phyloP scores from a whole-genome alignment of 2,329 filamentous ascomycete genomes.

The Monilinia vaccinii-corymbosi region DNA sequence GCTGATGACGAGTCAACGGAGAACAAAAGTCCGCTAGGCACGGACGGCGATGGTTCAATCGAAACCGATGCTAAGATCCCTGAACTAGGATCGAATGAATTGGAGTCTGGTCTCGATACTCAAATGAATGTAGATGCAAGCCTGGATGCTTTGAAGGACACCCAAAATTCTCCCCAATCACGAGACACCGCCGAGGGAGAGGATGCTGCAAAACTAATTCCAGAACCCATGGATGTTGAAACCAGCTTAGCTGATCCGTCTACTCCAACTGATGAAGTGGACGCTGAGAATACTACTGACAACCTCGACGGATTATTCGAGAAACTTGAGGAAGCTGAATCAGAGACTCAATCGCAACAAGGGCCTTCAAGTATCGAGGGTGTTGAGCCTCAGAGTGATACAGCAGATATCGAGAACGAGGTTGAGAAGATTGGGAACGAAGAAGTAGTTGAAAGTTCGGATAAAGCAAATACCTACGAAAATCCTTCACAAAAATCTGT shows the following conservation, averaged over 20 bases:
- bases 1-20: not conserved
- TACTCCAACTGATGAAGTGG: not conserved
- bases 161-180: not conserved
- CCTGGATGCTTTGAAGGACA: not conserved
- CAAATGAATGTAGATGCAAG: not conserved
- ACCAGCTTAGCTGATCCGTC: not conserved
- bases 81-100: not conserved
- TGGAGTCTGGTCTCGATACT: not conserved
- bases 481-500: not conserved
- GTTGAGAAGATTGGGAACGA: not conserved
- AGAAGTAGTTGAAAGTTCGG: not conserved
- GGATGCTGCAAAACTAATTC: not conserved
- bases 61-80: not conserved
- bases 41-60: not conserved
- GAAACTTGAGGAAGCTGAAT: not conserved
- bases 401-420: not conserved
- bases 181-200: not conserved
- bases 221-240: not conserved
- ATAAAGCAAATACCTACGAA: not conserved
- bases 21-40: not conserved
- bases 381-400: not conserved
- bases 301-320: conserved; percentile 2
- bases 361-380: not conserved
- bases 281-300: not conserved
- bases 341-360: not conserved